Conservation (phyloP, 2,329 filamentous ascomycete species). For the Exophiala aquamarina region DNA sequence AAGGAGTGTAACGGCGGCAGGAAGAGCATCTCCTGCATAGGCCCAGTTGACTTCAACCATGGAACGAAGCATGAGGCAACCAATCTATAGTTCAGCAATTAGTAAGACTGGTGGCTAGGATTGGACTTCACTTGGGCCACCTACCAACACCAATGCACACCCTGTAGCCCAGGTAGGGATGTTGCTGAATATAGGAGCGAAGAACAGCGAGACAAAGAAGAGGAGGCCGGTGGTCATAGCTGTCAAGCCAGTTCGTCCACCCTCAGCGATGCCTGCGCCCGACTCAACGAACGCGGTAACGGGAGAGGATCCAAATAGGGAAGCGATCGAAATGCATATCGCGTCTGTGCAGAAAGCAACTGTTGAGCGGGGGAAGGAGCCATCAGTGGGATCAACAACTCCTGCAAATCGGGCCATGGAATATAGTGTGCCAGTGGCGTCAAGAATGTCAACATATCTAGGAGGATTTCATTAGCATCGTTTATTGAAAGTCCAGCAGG, state of each 20-base stretch:
- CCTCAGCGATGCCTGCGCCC: slow-evolving; percentile 82
- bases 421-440: slow-evolving; percentile 81
- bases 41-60: slow-evolving; percentile 78
- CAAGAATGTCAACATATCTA: slow-evolving; percentile 78
- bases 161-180: slow-evolving; percentile 87
- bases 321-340: slow-evolving; percentile 73
- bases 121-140: slow-evolving; percentile 73
- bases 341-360: slow-evolving; percentile 81
- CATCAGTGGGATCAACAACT: slow-evolving; percentile 74
- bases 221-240: slow-evolving; percentile 74
- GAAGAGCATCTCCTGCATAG: slow-evolving; percentile 78
- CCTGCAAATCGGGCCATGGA: slow-evolving; percentile 83
- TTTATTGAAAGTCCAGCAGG: too few relatives aligned
- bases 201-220: slow-evolving; percentile 85
- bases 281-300: slow-evolving; percentile 85
- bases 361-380: slow-evolving; percentile 82
- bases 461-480: too few relatives aligned
- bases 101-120: background rate
- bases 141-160: slow-evolving; percentile 80
- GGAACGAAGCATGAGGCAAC: slow-evolving; percentile 58
- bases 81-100: slow-evolving; percentile 50
- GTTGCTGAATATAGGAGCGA: slow-evolving; percentile 83
- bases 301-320: slow-evolving; percentile 72
- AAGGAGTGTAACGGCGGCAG: slow-evolving; percentile 77
- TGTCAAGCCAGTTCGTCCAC: slow-evolving; percentile 79